Percentiles rank a stretch among this genome's conserved stretches.
Conservation (phyloP, 805 yeast species). For the Ogataea chonburiensis region DNA sequence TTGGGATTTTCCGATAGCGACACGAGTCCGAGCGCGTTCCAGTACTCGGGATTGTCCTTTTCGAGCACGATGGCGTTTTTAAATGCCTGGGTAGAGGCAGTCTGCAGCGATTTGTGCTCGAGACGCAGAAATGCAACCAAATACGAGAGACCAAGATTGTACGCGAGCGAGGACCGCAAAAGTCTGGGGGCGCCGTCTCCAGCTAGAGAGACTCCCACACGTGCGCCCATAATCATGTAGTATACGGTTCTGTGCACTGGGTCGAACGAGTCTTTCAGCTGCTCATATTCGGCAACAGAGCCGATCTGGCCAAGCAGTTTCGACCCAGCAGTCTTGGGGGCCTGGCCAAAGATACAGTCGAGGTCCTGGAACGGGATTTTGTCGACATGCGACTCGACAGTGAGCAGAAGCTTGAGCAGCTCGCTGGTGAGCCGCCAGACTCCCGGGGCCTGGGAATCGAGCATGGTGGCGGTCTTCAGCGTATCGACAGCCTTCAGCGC, state of each 20-base stretch:
- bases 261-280: constrained; percentile 27
- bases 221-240: constrained; percentile 45
- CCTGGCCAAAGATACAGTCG: constrained; percentile 33
- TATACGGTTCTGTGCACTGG: constrained; percentile 23
- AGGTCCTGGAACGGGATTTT: constrained; percentile 45
- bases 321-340: constrained; percentile 1
- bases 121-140: constrained; percentile 42
- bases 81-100: constrained; percentile 53
- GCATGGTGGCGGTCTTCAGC: constrained; percentile 19
- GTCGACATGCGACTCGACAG: constrained; percentile 52
- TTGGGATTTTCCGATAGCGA: constrained; percentile 61
- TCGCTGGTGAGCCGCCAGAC: constrained; percentile 70
- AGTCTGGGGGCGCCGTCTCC: constrained; percentile 41
- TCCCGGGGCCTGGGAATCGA: constrained; percentile 42
- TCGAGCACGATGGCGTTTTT: constrained; percentile 73
- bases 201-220: constrained; percentile 43
- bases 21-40: constrained; percentile 84
- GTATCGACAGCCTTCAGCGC: constrained; percentile 38
- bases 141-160: constrained; percentile 71
- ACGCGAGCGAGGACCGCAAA: constrained; percentile 53
- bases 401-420: constrained; percentile 50
- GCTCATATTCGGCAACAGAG: constrained; percentile 2
- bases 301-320: constrained; percentile 10
- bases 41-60: constrained; percentile 63
- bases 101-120: constrained; percentile 35